Evolutionary conservation across 2,329 filamentous ascomycete genomes (phyloP).

Genomic region (Scolecobasidium constrictum): DNA sequence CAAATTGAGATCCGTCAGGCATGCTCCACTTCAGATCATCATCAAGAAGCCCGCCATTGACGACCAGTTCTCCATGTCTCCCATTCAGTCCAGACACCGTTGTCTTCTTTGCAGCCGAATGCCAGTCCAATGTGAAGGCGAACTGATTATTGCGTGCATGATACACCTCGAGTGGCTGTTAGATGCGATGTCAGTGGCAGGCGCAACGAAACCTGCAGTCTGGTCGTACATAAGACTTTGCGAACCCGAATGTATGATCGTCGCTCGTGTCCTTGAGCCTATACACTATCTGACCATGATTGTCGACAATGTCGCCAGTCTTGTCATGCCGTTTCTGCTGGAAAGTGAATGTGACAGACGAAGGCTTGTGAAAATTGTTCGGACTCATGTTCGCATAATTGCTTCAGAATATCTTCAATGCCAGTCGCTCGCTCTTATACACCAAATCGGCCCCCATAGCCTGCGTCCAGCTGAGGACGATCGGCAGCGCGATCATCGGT

Average conservation of each 20-base stretch:
- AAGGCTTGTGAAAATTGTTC: not conserved
- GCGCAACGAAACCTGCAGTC: too few species aligned
- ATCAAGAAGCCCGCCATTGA: not conserved
- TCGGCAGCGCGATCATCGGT: too few species aligned
- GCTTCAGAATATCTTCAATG: too few species aligned
- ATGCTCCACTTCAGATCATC: slow-evolving; percentile 1
- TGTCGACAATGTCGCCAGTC: not conserved
- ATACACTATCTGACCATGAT: not conserved
- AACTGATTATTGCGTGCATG: not conserved
- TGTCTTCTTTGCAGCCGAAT: not conserved
- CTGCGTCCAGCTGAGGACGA: too few species aligned
- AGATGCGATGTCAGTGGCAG: not conserved
- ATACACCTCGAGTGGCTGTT: not conserved
- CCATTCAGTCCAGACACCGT: not conserved
- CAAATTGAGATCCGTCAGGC: slow-evolving; percentile 1
- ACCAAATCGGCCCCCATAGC: too few species aligned
- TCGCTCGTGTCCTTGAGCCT: not conserved
- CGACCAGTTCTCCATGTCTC: not conserved
- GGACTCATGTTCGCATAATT: too few species aligned
- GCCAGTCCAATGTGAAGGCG: not conserved
- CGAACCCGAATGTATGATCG: slow-evolving; percentile 2
- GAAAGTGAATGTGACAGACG: not conserved
- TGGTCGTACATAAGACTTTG: slow-evolving; percentile 1
- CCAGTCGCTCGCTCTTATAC: too few species aligned
- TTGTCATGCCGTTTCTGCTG: not conserved